Percentiles rank a stretch among this genome's conserved stretches.
phyloP scores from a whole-genome alignment of 176 grass and related monocot species.

The Tillandsia leiboldiana region DNA sequence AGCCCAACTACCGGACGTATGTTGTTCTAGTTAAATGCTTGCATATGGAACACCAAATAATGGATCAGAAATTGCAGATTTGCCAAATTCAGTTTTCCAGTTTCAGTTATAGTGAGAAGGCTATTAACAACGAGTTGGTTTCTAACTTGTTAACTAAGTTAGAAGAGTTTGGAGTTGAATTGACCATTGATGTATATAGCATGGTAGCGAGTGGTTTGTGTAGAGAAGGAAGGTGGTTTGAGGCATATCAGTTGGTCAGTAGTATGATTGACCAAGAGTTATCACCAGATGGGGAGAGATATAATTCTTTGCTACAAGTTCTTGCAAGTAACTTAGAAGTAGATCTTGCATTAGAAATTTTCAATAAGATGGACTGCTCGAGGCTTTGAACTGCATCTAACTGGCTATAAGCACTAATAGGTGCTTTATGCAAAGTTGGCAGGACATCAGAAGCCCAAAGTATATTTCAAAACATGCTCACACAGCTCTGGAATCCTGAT shows the following conservation, averaged over 20 bases:
- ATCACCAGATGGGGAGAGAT: constrained; percentile 39
- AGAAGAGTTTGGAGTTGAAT: constrained; percentile 26
- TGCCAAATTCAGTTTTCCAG: constrained; percentile 27
- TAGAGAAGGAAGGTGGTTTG: constrained; percentile 41
- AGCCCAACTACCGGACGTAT: constrained; percentile 41
- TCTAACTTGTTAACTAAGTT: constrained; percentile 36
- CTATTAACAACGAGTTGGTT: constrained; percentile 20
- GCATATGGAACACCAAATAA: constrained; percentile 33
- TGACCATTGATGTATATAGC: constrained; percentile 35
- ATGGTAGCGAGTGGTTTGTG: constrained; percentile 37
- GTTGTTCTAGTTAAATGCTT: constrained; percentile 50
- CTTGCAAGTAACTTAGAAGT: too few species aligned
- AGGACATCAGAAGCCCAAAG: constrained; percentile 35
- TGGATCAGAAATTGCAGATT: constrained; percentile 32
- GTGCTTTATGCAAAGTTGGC: constrained; percentile 42
- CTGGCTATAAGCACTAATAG: constrained; percentile 40
- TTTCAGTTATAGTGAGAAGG: constrained; percentile 24
- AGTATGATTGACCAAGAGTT: constrained; percentile 32
- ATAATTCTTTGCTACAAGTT: too few species aligned
- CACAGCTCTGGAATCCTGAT: constrained; percentile 35
- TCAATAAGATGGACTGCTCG: too few species aligned
- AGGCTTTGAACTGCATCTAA: too few species aligned
- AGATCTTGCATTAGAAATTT: too few species aligned
- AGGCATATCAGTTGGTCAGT: constrained; percentile 43
- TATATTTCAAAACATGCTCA: constrained; percentile 44